Evolutionary conservation across 371 early-diverging fungal genomes (phyloP).

Genomic region (Mucor plumbeus): DNA sequence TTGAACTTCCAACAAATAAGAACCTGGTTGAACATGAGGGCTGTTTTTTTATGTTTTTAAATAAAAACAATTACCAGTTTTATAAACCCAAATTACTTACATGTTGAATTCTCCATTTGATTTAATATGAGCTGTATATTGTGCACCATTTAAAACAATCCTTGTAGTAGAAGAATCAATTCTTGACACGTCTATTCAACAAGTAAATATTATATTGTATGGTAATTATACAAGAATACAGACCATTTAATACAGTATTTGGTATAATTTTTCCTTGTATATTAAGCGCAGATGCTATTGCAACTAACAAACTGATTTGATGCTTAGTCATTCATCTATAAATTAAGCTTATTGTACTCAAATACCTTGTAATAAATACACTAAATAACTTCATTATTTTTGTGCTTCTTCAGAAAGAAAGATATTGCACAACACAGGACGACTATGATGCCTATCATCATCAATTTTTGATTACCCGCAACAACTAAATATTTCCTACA

Average conservation of each 20-base stretch:
- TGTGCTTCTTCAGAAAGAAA: constrained; percentile 4
- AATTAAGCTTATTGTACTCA: too few species aligned
- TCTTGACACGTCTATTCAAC: constrained; percentile 20
- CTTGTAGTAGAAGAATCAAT: constrained; percentile 23
- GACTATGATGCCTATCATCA: constrained; percentile 4
- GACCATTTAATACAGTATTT: constrained; percentile 29
- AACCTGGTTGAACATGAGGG: constrained; percentile 41
- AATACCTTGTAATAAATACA: constrained; percentile 18
- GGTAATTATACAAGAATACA: neutral
- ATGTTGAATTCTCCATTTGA: constrained; percentile 27
- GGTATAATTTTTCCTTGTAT: constrained; percentile 30
- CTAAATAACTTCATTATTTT: constrained; percentile 20
- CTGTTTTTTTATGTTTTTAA: constrained; percentile 6
- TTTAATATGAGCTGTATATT: constrained; percentile 17
- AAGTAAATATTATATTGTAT: neutral
- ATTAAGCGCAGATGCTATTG: constrained; percentile 14
- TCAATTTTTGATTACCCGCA: neutral
- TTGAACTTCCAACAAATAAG: constrained; percentile 53
- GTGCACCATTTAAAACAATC: constrained; percentile 16
- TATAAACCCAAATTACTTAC: constrained; percentile 6
- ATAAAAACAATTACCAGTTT: too few species aligned
- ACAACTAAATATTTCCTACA: neutral
- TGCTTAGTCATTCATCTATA: neutral
- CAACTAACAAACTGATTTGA: constrained; percentile 15
- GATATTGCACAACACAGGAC: constrained; percentile 14